Base-by-base conservation (phyloP, 2,329 filamentous ascomycete species). In the Catunica adiposa region DNA sequence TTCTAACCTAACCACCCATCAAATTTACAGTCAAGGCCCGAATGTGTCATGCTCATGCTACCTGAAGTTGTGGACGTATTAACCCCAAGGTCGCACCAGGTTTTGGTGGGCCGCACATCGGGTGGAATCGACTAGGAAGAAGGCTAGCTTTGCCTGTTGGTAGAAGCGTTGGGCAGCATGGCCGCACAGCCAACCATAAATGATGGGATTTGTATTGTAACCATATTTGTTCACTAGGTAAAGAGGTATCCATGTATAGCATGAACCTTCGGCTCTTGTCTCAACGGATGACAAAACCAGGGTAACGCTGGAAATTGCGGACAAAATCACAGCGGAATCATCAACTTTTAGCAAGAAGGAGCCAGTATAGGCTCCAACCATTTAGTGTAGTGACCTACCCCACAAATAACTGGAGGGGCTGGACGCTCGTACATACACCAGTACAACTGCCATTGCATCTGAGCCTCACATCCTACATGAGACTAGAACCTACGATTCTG, bases 161-260 rank as follows among this genome's bases (percentile, higher is more conserved):
- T 14, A 51, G 55, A 56, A 56, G 23, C 51, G 55, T 56, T 56
- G 55, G 51, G 55, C 53, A 48, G 48, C 29, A 56, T 34, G 29
- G 29, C 11, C 11, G 11, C 29, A 56, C 40, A 44, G 20, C n/a
- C 40, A 53, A 22, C n/a, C 25, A 29, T 17, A 4, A 46, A 25
- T 53, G 51, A 34, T 53, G 51, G 37, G 51, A 20, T 46, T 20
- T 9, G n/a, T 44, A 46, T 20, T 4, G 11, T 15, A 7, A 3
- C 40, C 15, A 44, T 3, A 1, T 17, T 8, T 44, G 15, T 44
- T n/a, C 20, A 44, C 20, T 34, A n/a, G 47, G 7, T 42, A 14
- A 20, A 51, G 11, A 44, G 8, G 20, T 51, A 15, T 7, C 17
- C 29, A 11, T 38, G 11, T 22, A 26, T 3, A 53, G 37, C 14